Evolutionary conservation across 2,329 filamentous ascomycete genomes (phyloP).

Genomic region (Xylariaceae sp.): DNA sequence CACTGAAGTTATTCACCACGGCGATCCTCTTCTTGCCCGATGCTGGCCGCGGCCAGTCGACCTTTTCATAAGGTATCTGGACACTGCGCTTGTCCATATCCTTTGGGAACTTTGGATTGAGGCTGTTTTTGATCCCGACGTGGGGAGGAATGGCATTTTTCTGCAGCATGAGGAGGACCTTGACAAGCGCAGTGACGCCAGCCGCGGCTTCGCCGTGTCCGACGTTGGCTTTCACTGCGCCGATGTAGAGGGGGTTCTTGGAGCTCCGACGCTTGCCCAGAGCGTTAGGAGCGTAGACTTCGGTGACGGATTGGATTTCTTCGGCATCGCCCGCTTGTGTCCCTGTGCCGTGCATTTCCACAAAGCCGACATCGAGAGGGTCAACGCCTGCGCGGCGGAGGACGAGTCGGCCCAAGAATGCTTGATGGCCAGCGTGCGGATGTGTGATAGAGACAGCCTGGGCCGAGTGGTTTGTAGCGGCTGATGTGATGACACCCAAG

Average conservation of each 20-base stretch:
- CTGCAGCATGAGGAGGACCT: slow-evolving; percentile 23
- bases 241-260: slow-evolving; percentile 39
- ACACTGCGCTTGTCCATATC: slow-evolving; percentile 40
- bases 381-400: slow-evolving; percentile 56
- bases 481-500: slow-evolving; percentile 38
- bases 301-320: slow-evolving; percentile 61
- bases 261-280: slow-evolving; percentile 33
- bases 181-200: slow-evolving; percentile 23
- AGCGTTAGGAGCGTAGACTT: slow-evolving; percentile 51
- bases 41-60: slow-evolving; percentile 20
- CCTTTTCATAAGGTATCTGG: slow-evolving; percentile 37
- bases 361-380: slow-evolving; percentile 51
- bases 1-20: slow-evolving; percentile 51
- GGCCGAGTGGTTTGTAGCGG: slow-evolving; percentile 68
- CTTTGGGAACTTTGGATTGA: slow-evolving; percentile 42
- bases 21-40: slow-evolving; percentile 14
- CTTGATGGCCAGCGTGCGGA: slow-evolving; percentile 61
- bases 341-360: slow-evolving; percentile 68
- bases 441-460: slow-evolving; percentile 69
- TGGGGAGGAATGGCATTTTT: slow-evolving; percentile 41
- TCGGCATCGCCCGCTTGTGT: slow-evolving; percentile 65
- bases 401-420: slow-evolving; percentile 54
- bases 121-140: slow-evolving; percentile 42
- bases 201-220: slow-evolving; percentile 42
- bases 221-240: slow-evolving; percentile 45